Evolutionary conservation across 2,329 filamentous ascomycete species (phyloP), one percentile per base, ranked within the genome.

Genomic region (Colletotrichum destructivum): DNA sequence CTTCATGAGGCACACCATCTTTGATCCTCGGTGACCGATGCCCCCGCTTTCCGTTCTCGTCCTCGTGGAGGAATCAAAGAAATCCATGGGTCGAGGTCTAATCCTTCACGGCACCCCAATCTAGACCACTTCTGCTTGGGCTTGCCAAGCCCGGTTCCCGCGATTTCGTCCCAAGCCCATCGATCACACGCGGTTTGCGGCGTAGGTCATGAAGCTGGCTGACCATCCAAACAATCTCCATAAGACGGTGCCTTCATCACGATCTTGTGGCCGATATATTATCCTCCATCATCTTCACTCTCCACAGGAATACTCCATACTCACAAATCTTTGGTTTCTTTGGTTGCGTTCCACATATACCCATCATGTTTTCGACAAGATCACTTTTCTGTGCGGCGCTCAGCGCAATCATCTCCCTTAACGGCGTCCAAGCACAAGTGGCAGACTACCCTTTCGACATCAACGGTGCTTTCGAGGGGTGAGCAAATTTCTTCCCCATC

Each of bases 401-500:
- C n/a, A 47, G 51, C 44, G 59, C 44, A 3, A 42, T 49, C 12
- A 13, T 72, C 9, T 55, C 51, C 9, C 1, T 72, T 9, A 42
- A 44, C 12, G 54, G 57, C 4, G 59, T 49, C 13, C 23, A 63
- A 15, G 70, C 70, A 3, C 72, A 72, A 44, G 59, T 40, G 0
- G 65, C 69, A n/a, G 72, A 74, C 31, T 59, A 70, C 2, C 72
- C 70, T 0, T 69, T 74, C 0, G 62, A 64, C n/a, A 62, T 73
- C 18, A 69, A 74, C 31, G 72, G 69, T 13, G 70, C 66, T 12
- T 74, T 74, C 16, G 62, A 74, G 9, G 31, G 62, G 72, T 70
- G 35, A 57, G 69, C 8, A 60, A 42, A 35, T 35, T 9, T 35
- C 31, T 35, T 35, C 31, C 2, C n/a, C 12, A 44, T 2, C 42